Base-by-base conservation (phyloP, 495 filamentous ascomycete genomes). In the Aspergillus indologenus region DNA sequence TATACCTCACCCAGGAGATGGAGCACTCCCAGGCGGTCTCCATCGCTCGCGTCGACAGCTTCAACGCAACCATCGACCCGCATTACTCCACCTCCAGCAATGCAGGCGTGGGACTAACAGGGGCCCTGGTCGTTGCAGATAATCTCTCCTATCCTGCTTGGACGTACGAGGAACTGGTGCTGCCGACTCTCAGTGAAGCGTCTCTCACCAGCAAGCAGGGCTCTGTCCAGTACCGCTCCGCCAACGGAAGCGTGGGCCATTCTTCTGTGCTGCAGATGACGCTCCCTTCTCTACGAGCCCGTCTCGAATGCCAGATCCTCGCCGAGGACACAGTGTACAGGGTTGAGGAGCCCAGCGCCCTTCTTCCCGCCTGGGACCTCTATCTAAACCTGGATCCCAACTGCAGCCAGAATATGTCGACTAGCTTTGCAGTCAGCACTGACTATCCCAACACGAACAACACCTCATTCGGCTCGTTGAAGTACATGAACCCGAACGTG, bases 81-180 rank as follows among this genome's bases (percentile, higher is more conserved):
- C 9, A 44, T 5, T 24, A 45, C 4, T 47, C 15, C 20, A 47
- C 58, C 20, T 2, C 4, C 44, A 20, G 20, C 15, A 3, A 49
- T 1, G 23, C 26, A 49, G 45, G 34, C 11, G 14, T 47, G 12
- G 53, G 48, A 15, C 45, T 45, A 3, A 49, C 48, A 0, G 45
- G 56, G 2, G 53, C 54, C 2, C 15, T 65, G 6, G 53, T 62
- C 1, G 45, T 59, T 17, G 24, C 46, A 2, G 20, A 31, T 2
- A 64, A 65, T 45, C 21, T 66, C 1, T 59, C 64, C 1, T 61
- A 63, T 23, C 64, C 64, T 0, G 40, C 54, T 20, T 66, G 60
- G 61, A 66, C 64, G 14, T 66, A 63, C 40, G 54, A 59, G 3
- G 50, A 64, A n/a, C 56, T 66, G 2, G 61, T 55, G 0, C 46